Percentiles rank a stretch among this genome's conserved stretches.
Conservation (phyloP, 179 eudicot species). For the Carnegiea gigantea region DNA sequence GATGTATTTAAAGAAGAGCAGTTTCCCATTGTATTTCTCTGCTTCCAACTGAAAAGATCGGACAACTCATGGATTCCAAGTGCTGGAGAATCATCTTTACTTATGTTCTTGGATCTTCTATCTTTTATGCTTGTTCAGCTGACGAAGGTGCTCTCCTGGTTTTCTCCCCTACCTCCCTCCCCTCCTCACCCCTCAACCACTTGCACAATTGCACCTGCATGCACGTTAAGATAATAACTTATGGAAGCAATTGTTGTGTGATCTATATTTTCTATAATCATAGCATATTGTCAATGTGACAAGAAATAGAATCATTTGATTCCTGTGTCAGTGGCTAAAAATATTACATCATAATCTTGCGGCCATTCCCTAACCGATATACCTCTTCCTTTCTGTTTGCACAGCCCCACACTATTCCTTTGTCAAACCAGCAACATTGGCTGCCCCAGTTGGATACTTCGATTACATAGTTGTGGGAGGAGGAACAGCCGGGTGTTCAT, state of each 20-base stretch:
- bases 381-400: not conserved
- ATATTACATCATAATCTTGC: not conserved
- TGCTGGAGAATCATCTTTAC: conserved; percentile 23
- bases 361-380: not conserved
- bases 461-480: conserved; percentile 85
- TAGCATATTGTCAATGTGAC: not conserved
- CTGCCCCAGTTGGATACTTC: conserved; percentile 46
- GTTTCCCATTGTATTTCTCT: conserved; percentile 24
- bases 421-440: conserved; percentile 59
- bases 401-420: conserved; percentile 74
- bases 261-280: not conserved
- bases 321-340: conserved; percentile 17
- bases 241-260: conserved; percentile 21
- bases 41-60: conserved; percentile 21
- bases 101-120: conserved; percentile 18
- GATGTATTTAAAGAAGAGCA: conserved; percentile 37
- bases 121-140: conserved; percentile 29
- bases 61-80: conserved; percentile 32
- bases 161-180: not conserved
- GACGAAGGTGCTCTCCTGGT: conserved; percentile 28
- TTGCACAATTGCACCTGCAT: not conserved
- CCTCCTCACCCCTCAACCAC: not conserved
- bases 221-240: not conserved
- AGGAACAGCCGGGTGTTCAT: conserved; percentile 76
- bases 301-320: conserved; percentile 24